A percentile compares a stretch with the other conserved stretches of the same genome.
Conservation (phyloP, 2,329 filamentous ascomycete species). For the Ceratocystis cubensis region DNA sequence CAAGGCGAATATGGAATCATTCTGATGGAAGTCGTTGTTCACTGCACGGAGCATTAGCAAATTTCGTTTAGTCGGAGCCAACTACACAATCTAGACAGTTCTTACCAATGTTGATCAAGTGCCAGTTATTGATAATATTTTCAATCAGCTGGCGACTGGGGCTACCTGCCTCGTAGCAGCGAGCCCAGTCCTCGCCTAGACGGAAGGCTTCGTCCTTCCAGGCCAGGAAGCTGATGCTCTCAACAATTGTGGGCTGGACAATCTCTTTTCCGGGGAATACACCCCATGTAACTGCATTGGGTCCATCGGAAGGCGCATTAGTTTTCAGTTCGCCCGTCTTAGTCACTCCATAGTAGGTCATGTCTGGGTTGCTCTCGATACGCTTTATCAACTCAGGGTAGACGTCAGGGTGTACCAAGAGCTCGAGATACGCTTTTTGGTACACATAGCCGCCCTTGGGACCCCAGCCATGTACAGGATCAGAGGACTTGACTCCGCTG, state of each 20-base stretch:
- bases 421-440: slow-evolving; percentile 92
- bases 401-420: slow-evolving; percentile 70
- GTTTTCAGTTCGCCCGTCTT: slow-evolving; percentile 70
- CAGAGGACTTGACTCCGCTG: slow-evolving; percentile 74
- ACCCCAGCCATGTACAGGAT: slow-evolving; percentile 86
- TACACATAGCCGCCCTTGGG: slow-evolving; percentile 93
- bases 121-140: slow-evolving; percentile 78
- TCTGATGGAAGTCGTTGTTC: slow-evolving; percentile 92
- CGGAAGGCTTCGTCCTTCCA: slow-evolving; percentile 98
- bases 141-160: slow-evolving; percentile 71
- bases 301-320: slow-evolving; percentile 72
- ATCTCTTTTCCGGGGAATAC: slow-evolving; percentile 98
- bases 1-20: slow-evolving; percentile 67
- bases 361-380: slow-evolving; percentile 62
- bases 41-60: slow-evolving; percentile 40
- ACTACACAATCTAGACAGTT: slow-evolving; percentile 14
- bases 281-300: slow-evolving; percentile 98
- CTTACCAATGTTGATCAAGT: slow-evolving; percentile 86
- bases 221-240: slow-evolving; percentile 91
- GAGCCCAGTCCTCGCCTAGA: slow-evolving; percentile 84
- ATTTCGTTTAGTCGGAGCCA: not conserved
- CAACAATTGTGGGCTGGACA: slow-evolving; percentile 98
- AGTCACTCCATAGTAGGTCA: slow-evolving; percentile 92
- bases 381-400: slow-evolving; percentile 65
- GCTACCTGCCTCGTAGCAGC: slow-evolving; percentile 67